Evolutionary conservation across 768 basidiomycete species (phyloP), one percentile per base, ranked within the genome.

Genomic region (Paxillus ammoniavirescens): DNA sequence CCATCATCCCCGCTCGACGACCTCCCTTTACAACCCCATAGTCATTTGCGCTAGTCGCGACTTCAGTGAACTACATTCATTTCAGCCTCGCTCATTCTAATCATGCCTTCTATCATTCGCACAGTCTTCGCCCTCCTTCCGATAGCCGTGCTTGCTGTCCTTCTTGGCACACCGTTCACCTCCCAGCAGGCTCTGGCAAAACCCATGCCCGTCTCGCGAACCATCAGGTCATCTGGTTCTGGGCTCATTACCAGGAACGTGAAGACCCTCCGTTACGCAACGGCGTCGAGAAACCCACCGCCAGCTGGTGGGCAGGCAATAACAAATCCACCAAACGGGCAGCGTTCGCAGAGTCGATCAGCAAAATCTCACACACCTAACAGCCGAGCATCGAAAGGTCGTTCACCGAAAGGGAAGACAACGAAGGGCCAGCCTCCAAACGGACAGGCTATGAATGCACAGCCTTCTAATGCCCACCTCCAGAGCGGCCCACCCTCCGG

Each of bases 41-140:
- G 54, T 47, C 52, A 57, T 63, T 52, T 58, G 63, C 64, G 66
- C 64, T 59, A 70, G 67, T 58, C 70, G 72, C 67, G 53, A 54
- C 33, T 50, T 30, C 47, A 56, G 41, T 50, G 23, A 49, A 40
- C 35, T n/a, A 53, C 60, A 56, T 58, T 57, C 54, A 50, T 56
- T 60, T 55, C 31, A 38, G 38, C 43, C 33, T 42, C 54, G 47
- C 42, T 56, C 41, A 41, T 55, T 51, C 49, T 26, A 44, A 46
- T 12, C 28, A 72, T 74, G 72, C 61, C 70, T 56, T 72, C 68
- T 18, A 50, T 74, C 62, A 63, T 66, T 62, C 75, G 71, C 57
- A 65, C 71, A 58, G 52, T 77, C 55, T 64, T 75, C 56, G 53
- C 78, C 62, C 72, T 72, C 52, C 61, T 78, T 46, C 70, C 77